These are phyloP conservation scores for Oemleria cerasiformis DNA, from an alignment of 306 rosid genomes.

Conservation along the genomic window DNA sequence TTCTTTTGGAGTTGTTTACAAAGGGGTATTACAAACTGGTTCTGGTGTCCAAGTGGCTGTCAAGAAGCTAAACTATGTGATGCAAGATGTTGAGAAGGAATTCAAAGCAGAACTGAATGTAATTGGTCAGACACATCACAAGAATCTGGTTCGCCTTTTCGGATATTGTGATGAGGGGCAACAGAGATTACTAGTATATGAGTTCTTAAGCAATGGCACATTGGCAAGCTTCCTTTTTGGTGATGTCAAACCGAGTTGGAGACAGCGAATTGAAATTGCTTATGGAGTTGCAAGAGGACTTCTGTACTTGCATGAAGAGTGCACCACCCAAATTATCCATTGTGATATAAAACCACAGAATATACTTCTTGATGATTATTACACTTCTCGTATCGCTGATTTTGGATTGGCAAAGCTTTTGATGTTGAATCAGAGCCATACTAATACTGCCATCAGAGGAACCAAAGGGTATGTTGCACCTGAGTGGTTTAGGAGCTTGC, in stretches of 20 bases:
- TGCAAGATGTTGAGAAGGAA: constrained; percentile 23
- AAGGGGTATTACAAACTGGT: constrained; percentile 14
- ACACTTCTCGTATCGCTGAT: constrained; percentile 29
- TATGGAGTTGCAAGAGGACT: constrained; percentile 26
- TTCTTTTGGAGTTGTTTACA: constrained; percentile 37
- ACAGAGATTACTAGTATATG: constrained; percentile 24
- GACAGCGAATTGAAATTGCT: constrained; percentile 19
- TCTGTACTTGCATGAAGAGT: constrained; percentile 38
- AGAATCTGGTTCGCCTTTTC: constrained; percentile 27
- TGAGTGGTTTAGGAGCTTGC: constrained; percentile 29
- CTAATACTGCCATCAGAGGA: constrained; percentile 19
- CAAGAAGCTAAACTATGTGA: constrained; percentile 21
- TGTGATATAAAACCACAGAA: constrained; percentile 43
- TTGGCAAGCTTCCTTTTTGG: constrained; percentile 25
- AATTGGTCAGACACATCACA: constrained; percentile 37
- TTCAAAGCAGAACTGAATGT: constrained; percentile 24
- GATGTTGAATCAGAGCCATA: constrained; percentile 26
- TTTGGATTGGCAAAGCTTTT: constrained; percentile 38
- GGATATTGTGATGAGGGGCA: constrained; percentile 27
- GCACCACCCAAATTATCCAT: constrained; percentile 31
- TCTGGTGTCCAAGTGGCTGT: constrained; percentile 22
- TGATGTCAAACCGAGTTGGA: constrained; percentile 29
- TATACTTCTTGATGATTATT: constrained; percentile 39
- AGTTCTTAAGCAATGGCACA: constrained; percentile 27
- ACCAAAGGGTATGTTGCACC: constrained; percentile 40